A percentile compares a stretch with the other conserved stretches of the same genome.
Conservation (phyloP, 768 basidiomycete species). For the Tylopilus balloui region DNA sequence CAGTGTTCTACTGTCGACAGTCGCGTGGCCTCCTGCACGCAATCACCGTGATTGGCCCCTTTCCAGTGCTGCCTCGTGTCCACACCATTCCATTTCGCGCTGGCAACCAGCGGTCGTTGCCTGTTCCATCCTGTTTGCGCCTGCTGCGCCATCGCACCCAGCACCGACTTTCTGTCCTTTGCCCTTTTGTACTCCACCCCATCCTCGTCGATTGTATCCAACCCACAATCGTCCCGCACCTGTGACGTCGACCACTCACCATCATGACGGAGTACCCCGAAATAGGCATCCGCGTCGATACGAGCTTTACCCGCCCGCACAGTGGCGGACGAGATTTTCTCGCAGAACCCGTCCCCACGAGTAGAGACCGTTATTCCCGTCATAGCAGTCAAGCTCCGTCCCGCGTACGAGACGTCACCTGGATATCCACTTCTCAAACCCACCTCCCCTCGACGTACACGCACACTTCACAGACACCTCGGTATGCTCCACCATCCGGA, state of each 20-base stretch:
- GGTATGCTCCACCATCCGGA: slow-evolving; percentile 16
- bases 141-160: slow-evolving; percentile 18
- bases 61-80: slow-evolving; percentile 32
- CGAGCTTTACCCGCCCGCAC: slow-evolving; percentile 26
- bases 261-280: slow-evolving; percentile 29
- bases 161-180: background rate
- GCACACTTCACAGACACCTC: slow-evolving; percentile 29
- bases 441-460: slow-evolving; percentile 26
- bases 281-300: slow-evolving; percentile 27
- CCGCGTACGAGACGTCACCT: slow-evolving; percentile 30
- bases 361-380: slow-evolving; percentile 30
- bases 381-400: slow-evolving; percentile 23
- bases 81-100: slow-evolving; percentile 17
- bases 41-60: slow-evolving; percentile 17
- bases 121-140: slow-evolving; percentile 23
- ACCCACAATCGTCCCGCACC: background rate
- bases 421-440: slow-evolving; percentile 28
- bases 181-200: background rate
- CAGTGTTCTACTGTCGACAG: background rate
- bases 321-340: slow-evolving; percentile 28
- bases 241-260: slow-evolving; percentile 1
- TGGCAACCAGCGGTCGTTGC: slow-evolving; percentile 14
- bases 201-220: background rate
- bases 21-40: slow-evolving; percentile 18
- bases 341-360: slow-evolving; percentile 16